Base-by-base conservation (phyloP, 108 stramenopile species). In the Nitzschia inconspicua region DNA sequence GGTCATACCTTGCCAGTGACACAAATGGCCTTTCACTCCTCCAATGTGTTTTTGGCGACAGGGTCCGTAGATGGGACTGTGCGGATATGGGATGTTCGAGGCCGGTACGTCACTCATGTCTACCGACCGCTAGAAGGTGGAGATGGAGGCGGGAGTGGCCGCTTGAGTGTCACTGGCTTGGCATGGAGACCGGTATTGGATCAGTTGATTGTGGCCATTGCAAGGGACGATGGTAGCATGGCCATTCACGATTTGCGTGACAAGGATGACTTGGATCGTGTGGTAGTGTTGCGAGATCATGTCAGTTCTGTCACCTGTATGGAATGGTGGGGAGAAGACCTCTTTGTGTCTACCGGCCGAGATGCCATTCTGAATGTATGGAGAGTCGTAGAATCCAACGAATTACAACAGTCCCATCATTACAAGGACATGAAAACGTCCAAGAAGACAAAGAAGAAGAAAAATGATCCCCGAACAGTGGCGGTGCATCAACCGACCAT, bases 321-420 rank as follows among this genome's bases (percentile, higher is more conserved):
- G 61, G 78, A 69, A 7, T 96, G 86, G 88, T 82, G 73, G 63
- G 44, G 66, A 18, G 42, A 70, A 18, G 73, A 76, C 25, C 48
- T 79, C 22, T 89, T 91, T 70, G 69, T 89, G 25, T 78, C 88
- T 6, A 66, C 86, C 4, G 89, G 88, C 8, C 63, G 86, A 41
- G 90, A 90, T 71, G 75, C 85, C 8, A 85, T 95, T 18, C 71
- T 94, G 10, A 95, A 93, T 67, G 65, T 89, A 8, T 94, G 92
- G 92, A 57, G 84, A n/a, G 79, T 94, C 24, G 78, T 76, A 23
- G 79, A 80, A 36, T 63, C 76, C 11, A 42, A 63, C 20, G 44
- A 60, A n/a, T 39, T 46, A 13, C 35, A 44, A 30, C 29, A 52
- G 14, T 47, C 60, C n/a, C 55, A 69, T 44, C 44, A 69, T 41